Base-by-base conservation (phyloP, 768 basidiomycete species). In the Pluteus cervinus region DNA sequence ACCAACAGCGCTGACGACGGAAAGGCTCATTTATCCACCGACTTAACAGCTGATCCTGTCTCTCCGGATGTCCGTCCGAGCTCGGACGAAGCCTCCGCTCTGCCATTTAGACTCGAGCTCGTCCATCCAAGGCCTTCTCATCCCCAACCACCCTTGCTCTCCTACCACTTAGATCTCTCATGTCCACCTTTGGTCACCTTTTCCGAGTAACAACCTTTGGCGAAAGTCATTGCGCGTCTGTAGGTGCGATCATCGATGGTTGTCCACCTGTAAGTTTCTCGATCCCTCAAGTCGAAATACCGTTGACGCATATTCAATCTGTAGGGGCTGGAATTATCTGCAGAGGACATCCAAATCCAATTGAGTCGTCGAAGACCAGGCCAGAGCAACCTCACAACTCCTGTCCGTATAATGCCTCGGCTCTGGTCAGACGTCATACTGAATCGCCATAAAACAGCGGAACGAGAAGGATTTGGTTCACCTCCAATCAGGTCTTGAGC, bases 191-290 rank as follows among this genome's bases (percentile, higher is more conserved):
- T 62, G 96, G 96, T 16, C 77, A 71, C 17, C 68, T 88, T 25
- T 99, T 88, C 68, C 76, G 90, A 32, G 96, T 99, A 18, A 93
- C 93, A 37, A 99, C 96, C 46, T 99, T 87, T 56, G 96, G 96
- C 42, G 96, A 99, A 68, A 91, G 87, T 46, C 96, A 99, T 58
- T 97, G 96, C 57, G 79, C 87, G 21, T 93, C 90, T 10, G 96
- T 98, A 24, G 96, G 96, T 10, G 91, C 89, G 24, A 97, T 99
- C 61, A 80, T 99, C 51, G 96, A 98, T 56, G 96, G 96, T 23
- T 91, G 91, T 48, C 94, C 94, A 37, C 94, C 94, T 25, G 94
- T 96, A 61, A 40, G 79, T 62, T 42, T 14, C 21, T 37, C 40
- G 34, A 30, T 39, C 49, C 24, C 24, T 17, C 23, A 37, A 10